These are phyloP conservation scores for Ophiorrhiza pumila DNA, from an alignment of 257 asterid species.

Conservation along the genomic window DNA sequence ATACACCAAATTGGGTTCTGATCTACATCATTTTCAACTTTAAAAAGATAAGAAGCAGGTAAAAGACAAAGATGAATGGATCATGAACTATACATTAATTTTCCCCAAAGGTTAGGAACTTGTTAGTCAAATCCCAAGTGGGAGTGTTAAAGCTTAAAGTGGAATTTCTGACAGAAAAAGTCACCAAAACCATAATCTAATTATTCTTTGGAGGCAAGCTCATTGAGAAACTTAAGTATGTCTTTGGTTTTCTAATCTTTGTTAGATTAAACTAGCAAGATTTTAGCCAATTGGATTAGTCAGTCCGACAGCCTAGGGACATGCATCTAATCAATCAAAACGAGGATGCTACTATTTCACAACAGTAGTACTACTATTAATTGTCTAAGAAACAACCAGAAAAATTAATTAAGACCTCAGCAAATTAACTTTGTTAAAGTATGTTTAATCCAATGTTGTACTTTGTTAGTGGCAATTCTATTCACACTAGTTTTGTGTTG, in stretches of 20 bases:
- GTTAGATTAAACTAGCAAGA: slow-evolving; percentile 17
- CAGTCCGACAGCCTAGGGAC: slow-evolving; percentile 42
- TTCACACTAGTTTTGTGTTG: neutral
- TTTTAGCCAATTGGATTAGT: slow-evolving; percentile 23
- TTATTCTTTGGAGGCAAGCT: slow-evolving; percentile 17
- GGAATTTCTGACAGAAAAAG: slow-evolving; percentile 2
- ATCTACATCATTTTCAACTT: neutral
- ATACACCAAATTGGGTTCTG: neutral
- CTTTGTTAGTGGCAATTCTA: neutral
- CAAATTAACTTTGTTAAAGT: too few relatives aligned
- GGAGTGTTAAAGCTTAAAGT: neutral
- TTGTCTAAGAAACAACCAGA: too few relatives aligned
- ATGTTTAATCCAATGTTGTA: neutral
- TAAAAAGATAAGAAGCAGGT: neutral
- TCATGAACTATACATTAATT: neutral
- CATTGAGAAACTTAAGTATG: slow-evolving; percentile 37
- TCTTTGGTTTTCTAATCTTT: slow-evolving; percentile 30
- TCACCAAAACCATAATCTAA: slow-evolving; percentile 18
- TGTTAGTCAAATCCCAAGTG: slow-evolving; percentile 10
- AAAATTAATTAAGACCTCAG: too few relatives aligned
- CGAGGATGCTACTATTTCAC: neutral
- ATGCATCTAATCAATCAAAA: slow-evolving; percentile 1
- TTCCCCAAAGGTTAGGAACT: neutral
- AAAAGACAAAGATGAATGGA: neutral
- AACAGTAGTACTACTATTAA: neutral